Conservation (phyloP, 2,329 filamentous ascomycete species). For the Coleophoma eucalyptorum region DNA sequence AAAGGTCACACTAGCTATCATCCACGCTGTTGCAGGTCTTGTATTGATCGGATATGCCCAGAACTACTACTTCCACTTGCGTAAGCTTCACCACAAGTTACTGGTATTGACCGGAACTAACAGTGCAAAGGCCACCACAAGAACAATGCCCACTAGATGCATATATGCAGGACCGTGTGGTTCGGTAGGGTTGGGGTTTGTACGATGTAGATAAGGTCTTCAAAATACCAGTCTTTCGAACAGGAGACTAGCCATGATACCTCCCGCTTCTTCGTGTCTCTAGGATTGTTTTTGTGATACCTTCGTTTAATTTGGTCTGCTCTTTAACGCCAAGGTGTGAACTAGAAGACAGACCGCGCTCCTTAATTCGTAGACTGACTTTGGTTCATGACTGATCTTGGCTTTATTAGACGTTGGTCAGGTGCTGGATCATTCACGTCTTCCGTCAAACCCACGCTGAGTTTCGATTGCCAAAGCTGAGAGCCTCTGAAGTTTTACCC, state of each 20-base stretch:
- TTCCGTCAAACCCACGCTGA: too few species aligned
- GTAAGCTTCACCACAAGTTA: conserved; percentile 53
- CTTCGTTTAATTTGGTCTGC: too few species aligned
- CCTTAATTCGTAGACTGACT: too few species aligned
- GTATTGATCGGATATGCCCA: conserved; percentile 86
- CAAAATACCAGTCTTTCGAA: conserved; percentile 13
- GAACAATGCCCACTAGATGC: conserved; percentile 93
- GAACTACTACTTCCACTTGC: conserved; percentile 99
- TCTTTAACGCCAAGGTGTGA: too few species aligned
- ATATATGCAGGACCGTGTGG: not conserved
- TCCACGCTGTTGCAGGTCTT: conserved; percentile 78
- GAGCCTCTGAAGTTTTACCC: too few species aligned
- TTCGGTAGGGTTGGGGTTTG: conserved; percentile 1
- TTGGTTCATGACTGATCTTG: too few species aligned
- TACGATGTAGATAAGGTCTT: conserved; percentile 26
- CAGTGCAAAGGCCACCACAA: conserved; percentile 85
- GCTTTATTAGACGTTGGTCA: too few species aligned
- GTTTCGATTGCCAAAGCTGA: too few species aligned
- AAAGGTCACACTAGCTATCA: conserved; percentile 60
- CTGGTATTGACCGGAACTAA: conserved; percentile 12
- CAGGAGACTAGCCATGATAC: not conserved
- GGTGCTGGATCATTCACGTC: too few species aligned
- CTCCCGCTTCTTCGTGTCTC: not conserved
- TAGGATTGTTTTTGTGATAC: too few species aligned
- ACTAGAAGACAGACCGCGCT: too few species aligned